These are phyloP conservation scores for Tylopilus sp. DNA, from an alignment of 1,284 basidiomycete genomes.

Conservation along the genomic window DNA sequence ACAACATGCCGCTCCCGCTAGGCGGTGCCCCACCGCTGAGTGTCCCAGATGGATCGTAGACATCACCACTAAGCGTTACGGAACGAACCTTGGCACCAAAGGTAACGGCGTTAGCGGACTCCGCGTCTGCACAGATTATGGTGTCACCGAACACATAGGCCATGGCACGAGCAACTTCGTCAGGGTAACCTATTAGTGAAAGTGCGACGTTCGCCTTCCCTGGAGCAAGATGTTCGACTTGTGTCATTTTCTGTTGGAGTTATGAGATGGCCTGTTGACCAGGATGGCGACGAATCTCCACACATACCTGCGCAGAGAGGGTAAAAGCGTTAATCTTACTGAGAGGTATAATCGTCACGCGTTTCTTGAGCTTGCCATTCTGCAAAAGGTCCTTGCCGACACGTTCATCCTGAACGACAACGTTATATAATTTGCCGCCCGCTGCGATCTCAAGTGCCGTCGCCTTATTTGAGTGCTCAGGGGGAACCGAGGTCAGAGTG, in stretches of 20 bases:
- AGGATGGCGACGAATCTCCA: background rate
- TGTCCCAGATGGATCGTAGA: slow-evolving; percentile 95
- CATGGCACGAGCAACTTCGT: slow-evolving; percentile 87
- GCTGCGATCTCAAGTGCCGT: slow-evolving; percentile 95
- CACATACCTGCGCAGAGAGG: slow-evolving; percentile 58
- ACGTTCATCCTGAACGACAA: slow-evolving; percentile 89
- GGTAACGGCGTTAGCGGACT: slow-evolving; percentile 86
- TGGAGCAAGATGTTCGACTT: slow-evolving; percentile 73
- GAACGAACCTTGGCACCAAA: slow-evolving; percentile 76
- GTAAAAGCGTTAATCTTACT: slow-evolving; percentile 83
- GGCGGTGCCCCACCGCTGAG: slow-evolving; percentile 91
- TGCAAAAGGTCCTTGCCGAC: slow-evolving; percentile 85
- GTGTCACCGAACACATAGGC: slow-evolving; percentile 93
- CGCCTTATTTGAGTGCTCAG: slow-evolving; percentile 71
- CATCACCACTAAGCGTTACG: slow-evolving; percentile 92
- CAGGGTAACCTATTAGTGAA: slow-evolving; percentile 81
- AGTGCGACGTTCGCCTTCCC: slow-evolving; percentile 86
- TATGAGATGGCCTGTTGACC: background rate
- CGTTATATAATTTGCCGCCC: slow-evolving; percentile 89
- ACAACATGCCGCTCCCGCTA: slow-evolving; percentile 68
- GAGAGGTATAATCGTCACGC: slow-evolving; percentile 92
- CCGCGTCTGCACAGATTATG: slow-evolving; percentile 87
- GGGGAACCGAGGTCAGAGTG: slow-evolving; percentile 73
- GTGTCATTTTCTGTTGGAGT: slow-evolving; percentile 64
- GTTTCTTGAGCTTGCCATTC: slow-evolving; percentile 81